These are phyloP conservation scores for Colletotrichum sidae DNA, from an alignment of 2,329 filamentous ascomycete genomes.

Conservation along the genomic window DNA sequence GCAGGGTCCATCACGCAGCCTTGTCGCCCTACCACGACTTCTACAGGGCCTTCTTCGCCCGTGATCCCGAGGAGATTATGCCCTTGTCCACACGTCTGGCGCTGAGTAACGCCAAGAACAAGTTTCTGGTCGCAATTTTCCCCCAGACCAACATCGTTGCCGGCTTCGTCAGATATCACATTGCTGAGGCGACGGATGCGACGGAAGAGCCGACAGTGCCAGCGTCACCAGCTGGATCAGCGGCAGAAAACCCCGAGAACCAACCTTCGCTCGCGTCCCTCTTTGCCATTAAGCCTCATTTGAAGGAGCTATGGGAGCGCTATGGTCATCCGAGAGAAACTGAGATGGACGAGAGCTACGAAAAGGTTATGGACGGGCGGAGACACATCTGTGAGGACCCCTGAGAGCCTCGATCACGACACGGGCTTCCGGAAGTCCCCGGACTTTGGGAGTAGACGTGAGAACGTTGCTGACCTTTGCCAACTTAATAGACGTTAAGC, in stretches of 20 bases:
- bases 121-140: slow-evolving; percentile 33
- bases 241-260: background rate
- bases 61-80: slow-evolving; percentile 34
- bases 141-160: slow-evolving; percentile 16
- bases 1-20: slow-evolving; percentile 37
- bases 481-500: slow-evolving; percentile 35
- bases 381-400: slow-evolving; percentile 38
- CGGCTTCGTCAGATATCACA: slow-evolving; percentile 35
- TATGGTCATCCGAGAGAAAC: slow-evolving; percentile 35
- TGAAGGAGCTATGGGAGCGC: slow-evolving; percentile 40
- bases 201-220: background rate
- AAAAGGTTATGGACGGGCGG: slow-evolving; percentile 34
- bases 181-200: slow-evolving; percentile 18
- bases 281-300: slow-evolving; percentile 34
- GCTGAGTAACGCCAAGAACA: slow-evolving; percentile 15
- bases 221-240: background rate
- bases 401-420: background rate
- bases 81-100: slow-evolving; percentile 10
- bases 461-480: slow-evolving; percentile 10
- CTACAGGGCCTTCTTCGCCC: slow-evolving; percentile 38
- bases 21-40: slow-evolving; percentile 38
- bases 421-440: background rate
- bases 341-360: slow-evolving; percentile 40
- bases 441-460: background rate
- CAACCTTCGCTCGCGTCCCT: slow-evolving; percentile 21